phyloP scores from a whole-genome alignment of 805 yeast genomes.

The Dipodascopsis uninucleata region DNA sequence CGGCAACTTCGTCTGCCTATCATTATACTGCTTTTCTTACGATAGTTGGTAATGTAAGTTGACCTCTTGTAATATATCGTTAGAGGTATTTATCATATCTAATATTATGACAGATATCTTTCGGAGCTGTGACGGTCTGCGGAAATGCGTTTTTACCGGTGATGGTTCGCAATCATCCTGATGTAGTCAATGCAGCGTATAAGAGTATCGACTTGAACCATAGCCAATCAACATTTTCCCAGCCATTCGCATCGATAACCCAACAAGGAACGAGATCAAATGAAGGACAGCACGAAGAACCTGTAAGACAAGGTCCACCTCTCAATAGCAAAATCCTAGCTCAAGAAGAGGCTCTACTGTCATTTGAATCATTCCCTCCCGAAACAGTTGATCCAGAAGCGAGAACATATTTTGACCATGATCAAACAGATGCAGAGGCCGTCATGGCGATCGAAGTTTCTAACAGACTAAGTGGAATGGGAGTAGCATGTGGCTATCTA shows the following conservation, averaged over 20 bases:
- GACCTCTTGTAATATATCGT: not conserved
- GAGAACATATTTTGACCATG: constrained; percentile 7
- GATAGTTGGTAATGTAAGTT: constrained; percentile 50
- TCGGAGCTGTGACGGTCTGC: constrained; percentile 75
- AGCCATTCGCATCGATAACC: constrained; percentile 4
- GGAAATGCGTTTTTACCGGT: constrained; percentile 72
- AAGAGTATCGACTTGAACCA: not conserved
- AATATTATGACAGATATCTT: constrained; percentile 42
- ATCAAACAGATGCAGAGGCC: constrained; percentile 13
- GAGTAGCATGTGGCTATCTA: constrained; percentile 67
- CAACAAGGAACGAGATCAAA: no score
- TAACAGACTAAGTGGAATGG: constrained; percentile 54
- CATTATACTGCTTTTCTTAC: constrained; percentile 55
- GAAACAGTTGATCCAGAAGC: constrained; percentile 15
- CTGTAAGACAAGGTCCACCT: no score
- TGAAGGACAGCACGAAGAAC: no score
- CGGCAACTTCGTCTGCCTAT: constrained; percentile 42
- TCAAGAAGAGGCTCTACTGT: constrained; percentile 1
- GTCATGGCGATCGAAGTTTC: constrained; percentile 25
- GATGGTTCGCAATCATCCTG: constrained; percentile 46
- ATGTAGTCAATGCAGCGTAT: constrained; percentile 9
- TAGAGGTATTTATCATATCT: not conserved
- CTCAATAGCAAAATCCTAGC: not conserved
- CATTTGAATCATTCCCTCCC: constrained; percentile 22
- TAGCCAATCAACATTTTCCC: constrained; percentile 1